Percentiles rank a stretch among this genome's conserved stretches.
Evolutionary conservation across 805 yeast genomes (phyloP).

Genomic region (Yamadazyma sp.): DNA sequence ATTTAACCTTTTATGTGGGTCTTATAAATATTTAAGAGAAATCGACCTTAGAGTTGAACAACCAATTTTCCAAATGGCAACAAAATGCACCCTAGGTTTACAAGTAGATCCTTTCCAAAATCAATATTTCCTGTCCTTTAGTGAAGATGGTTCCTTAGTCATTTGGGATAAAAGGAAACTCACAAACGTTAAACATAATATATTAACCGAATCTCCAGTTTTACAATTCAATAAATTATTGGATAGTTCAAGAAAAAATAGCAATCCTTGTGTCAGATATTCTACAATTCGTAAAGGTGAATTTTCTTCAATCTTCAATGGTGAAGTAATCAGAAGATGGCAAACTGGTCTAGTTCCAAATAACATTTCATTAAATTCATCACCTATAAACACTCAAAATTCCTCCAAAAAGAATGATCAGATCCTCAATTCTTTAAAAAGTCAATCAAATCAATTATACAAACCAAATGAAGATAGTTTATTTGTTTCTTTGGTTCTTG

Average conservation of each 20-base stretch:
- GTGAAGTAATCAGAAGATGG: conserved; percentile 79
- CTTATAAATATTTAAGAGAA: conserved; percentile 74
- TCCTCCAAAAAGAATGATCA: conserved; percentile 5
- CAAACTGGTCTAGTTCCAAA: conserved; percentile 59
- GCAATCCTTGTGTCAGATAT: conserved; percentile 65
- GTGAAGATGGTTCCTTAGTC: conserved; percentile 82
- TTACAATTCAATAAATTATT: conserved; percentile 59
- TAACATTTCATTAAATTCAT: conserved; percentile 6
- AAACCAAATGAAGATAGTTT: conserved; percentile 50
- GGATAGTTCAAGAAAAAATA: conserved; percentile 57
- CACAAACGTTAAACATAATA: conserved; percentile 16
- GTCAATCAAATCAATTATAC: conserved; percentile 35
- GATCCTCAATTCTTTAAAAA: conserved; percentile 26
- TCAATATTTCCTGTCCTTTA: conserved; percentile 66
- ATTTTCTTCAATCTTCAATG: conserved; percentile 75
- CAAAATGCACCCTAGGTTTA: conserved; percentile 68
- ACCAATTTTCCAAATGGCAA: conserved; percentile 71
- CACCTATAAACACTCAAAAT: neutral
- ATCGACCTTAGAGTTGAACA: conserved; percentile 66
- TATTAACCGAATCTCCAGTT: conserved; percentile 50
- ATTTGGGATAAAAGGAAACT: conserved; percentile 78
- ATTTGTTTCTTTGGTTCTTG: conserved; percentile 74
- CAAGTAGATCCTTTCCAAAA: conserved; percentile 66
- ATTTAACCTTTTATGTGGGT: conserved; percentile 61
- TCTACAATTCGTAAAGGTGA: conserved; percentile 67